phyloP scores from a whole-genome alignment of 148 eudicot genomes.

The Gaultheria prostrata region DNA sequence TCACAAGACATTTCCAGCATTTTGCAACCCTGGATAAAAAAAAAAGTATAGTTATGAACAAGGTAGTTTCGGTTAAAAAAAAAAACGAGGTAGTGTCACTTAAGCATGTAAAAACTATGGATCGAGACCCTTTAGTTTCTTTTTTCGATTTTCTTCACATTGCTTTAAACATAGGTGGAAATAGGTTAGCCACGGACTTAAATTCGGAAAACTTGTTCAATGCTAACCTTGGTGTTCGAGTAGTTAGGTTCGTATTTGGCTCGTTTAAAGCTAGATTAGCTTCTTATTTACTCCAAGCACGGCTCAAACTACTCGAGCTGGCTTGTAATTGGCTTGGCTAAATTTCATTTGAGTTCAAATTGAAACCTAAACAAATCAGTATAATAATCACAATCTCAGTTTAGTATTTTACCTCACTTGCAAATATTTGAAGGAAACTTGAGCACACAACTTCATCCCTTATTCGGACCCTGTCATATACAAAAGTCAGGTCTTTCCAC shows the following conservation, averaged over 20 bases:
- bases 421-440: conserved; percentile 45
- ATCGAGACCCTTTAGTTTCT: not conserved
- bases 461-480: conserved; percentile 58
- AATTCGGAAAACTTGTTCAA: not conserved
- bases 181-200: not conserved
- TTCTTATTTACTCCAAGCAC: not conserved
- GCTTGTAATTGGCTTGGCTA: not conserved
- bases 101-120: not conserved
- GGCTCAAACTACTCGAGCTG: not conserved
- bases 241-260: not conserved
- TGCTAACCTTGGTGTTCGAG: not conserved
- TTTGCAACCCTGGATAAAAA: conserved; percentile 50
- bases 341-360: not conserved
- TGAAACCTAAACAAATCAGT: not conserved
- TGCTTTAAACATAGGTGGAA: not conserved
- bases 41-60: not conserved
- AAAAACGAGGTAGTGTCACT: too few relatives aligned
- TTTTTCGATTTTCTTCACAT: not conserved
- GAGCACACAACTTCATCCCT: conserved; percentile 43
- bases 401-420: conserved; percentile 33
- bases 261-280: not conserved
- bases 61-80: too few relatives aligned
- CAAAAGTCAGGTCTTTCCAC: conserved; percentile 44
- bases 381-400: not conserved
- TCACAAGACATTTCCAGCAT: conserved; percentile 66